Conservation (phyloP, 495 filamentous ascomycete genomes). For the Jackrogersella minutella region DNA sequence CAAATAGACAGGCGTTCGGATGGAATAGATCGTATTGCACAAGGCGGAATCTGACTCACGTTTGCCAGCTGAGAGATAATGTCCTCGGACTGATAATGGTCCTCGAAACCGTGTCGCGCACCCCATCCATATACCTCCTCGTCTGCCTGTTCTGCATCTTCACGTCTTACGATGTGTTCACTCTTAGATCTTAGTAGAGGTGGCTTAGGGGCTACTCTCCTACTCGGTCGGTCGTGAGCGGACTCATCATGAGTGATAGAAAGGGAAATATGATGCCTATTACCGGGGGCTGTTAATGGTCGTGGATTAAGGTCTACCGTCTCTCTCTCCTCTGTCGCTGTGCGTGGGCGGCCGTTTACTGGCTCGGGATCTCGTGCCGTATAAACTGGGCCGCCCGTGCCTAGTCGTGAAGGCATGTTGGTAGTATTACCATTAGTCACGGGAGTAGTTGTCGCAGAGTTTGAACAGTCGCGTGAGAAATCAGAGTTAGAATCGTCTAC, state of each 20-base stretch:
- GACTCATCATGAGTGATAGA: slow-evolving; percentile 40
- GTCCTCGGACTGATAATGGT: slow-evolving; percentile 73
- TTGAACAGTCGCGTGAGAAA: too few species aligned
- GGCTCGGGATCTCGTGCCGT: slow-evolving; percentile 20
- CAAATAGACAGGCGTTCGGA: slow-evolving; percentile 49
- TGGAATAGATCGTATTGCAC: slow-evolving; percentile 40
- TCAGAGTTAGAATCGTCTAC: not conserved
- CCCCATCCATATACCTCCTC: slow-evolving; percentile 59
- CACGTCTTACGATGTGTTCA: slow-evolving; percentile 66
- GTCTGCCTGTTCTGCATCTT: slow-evolving; percentile 49
- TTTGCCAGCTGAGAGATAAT: slow-evolving; percentile 65
- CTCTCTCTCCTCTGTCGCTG: slow-evolving; percentile 40
- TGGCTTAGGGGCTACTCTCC: slow-evolving; percentile 60
- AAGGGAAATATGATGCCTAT: slow-evolving; percentile 32
- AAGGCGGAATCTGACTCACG: slow-evolving; percentile 48
- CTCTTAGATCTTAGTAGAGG: slow-evolving; percentile 74
- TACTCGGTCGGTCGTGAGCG: slow-evolving; percentile 31
- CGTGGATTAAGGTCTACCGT: slow-evolving; percentile 37
- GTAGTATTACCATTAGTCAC: slow-evolving; percentile 22
- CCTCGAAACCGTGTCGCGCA: slow-evolving; percentile 72
- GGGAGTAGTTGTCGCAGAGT: not conserved
- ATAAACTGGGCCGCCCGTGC: slow-evolving; percentile 25
- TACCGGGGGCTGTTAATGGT: slow-evolving; percentile 46
- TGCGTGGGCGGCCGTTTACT: slow-evolving; percentile 35
- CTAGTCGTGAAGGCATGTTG: slow-evolving; percentile 38